Base-by-base conservation (phyloP, 495 filamentous ascomycete genomes). In the Penicillium antarcticum region DNA sequence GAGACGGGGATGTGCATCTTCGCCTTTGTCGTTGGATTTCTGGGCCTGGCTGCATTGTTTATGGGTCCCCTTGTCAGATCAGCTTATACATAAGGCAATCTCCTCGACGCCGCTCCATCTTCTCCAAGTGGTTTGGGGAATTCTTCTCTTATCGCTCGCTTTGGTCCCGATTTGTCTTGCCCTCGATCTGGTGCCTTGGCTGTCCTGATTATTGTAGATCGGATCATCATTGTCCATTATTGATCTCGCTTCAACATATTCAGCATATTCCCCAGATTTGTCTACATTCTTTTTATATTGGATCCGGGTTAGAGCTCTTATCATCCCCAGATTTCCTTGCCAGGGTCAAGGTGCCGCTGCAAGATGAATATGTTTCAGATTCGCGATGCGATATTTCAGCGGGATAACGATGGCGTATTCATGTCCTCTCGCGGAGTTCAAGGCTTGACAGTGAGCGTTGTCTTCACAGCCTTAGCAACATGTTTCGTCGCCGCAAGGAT, bases 391-490 rank as follows among this genome's bases (percentile, higher is more conserved):
- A 14, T 64, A 12, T 53, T 51, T 32, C 57, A 52, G 43, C 48
- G 60, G 19, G 58, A 52, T 4, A 21, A 58, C 45, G 51, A 40
- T 12, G 45, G 37, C 11, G 32, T 47, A 1, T 68, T 61, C 17
- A 43, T 69, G 5, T 69, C 66, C 17, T 21, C 54, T 11, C 52
- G 63, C 10, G 71, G 71, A 7, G 53, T 50, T 6, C 60, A 65
- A 33, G 68, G 56, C 3, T 37, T 74, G 42, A 54, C 55, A 4
- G 53, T 68, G 19, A 74, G 71, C 38, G 55, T 73, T 29, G 53
- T 72, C 13, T 73, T 76, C 43, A 73, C 71, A 7, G 46, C 14
- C 1, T 45, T 76, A 12, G 71, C 71, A n/a, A 58, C 64, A 2
- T 49, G 31, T 33, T 69, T 74, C 18, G 71, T 76, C 8, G 45